Conservation (phyloP, 306 rosid species). For the Trichosanthes cucumerina region DNA sequence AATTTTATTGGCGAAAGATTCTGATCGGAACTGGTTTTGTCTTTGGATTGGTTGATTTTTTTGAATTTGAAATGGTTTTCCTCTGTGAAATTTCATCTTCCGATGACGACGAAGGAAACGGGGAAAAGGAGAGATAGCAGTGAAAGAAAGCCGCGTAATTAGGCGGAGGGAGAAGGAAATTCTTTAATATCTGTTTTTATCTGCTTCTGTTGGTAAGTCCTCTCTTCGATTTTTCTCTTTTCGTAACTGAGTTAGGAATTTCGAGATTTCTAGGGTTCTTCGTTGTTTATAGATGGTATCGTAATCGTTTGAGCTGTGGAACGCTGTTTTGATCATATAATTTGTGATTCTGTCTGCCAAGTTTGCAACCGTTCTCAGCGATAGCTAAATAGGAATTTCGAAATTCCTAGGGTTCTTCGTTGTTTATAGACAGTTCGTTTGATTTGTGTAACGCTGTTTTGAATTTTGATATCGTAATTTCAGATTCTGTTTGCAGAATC, state of each 20-base stretch:
- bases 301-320: background rate
- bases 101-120: slow-evolving; percentile 2
- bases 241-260: background rate
- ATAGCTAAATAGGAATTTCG: background rate
- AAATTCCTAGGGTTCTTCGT: background rate
- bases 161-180: slow-evolving; percentile 10
- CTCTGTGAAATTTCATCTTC: background rate
- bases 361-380: slow-evolving; percentile 57
- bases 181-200: background rate
- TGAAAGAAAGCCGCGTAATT: background rate
- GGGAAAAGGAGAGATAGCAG: slow-evolving; percentile 6
- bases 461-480: background rate
- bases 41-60: background rate
- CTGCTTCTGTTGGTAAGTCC: background rate
- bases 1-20: background rate
- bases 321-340: background rate
- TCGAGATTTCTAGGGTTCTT: background rate
- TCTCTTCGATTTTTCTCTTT: background rate
- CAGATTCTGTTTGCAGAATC: background rate
- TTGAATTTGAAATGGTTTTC: slow-evolving; percentile 3
- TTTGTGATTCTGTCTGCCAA: slow-evolving; percentile 9
- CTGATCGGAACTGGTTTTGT: background rate
- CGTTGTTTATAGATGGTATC: background rate
- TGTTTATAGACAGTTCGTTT: background rate
- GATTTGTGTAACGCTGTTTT: background rate